Percentiles rank a stretch among this genome's conserved stretches.
These are phyloP conservation scores for Phytopythium vexans DNA, from an alignment of 352 stramenopile genomes.

Conservation along the genomic window DNA sequence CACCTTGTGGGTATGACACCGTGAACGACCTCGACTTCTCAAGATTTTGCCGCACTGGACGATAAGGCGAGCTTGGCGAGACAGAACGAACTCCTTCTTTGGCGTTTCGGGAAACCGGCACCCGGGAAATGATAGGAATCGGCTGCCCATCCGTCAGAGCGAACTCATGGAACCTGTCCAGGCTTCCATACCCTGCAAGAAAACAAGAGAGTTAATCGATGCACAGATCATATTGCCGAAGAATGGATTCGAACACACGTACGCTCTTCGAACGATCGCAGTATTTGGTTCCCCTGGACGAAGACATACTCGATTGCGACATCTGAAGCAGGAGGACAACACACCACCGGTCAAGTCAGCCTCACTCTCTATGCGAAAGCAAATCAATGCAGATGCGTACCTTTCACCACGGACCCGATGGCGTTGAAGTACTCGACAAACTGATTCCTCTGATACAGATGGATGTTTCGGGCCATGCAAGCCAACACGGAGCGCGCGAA, in stretches of 20 bases:
- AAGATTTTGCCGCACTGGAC: too few relatives aligned
- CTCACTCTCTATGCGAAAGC: background rate
- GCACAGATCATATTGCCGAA: too few relatives aligned
- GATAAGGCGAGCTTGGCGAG: too few relatives aligned
- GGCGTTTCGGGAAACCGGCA: too few relatives aligned
- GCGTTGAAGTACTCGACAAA: background rate
- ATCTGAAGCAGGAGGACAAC: background rate
- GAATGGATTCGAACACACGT: constrained; percentile 8
- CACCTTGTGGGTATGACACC: too few relatives aligned
- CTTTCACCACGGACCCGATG: background rate
- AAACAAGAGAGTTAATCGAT: background rate
- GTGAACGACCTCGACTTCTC: too few relatives aligned
- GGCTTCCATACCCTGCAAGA: constrained; percentile 28
- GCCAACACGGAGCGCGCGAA: background rate
- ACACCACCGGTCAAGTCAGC: background rate
- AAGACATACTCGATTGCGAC: constrained; percentile 11
- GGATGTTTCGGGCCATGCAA: constrained; percentile 1
- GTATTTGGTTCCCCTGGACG: constrained; percentile 25
- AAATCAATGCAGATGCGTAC: background rate
- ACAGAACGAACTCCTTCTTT: too few relatives aligned
- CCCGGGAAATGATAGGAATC: too few relatives aligned
- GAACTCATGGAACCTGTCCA: constrained; percentile 35
- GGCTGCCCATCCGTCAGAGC: constrained; percentile 7
- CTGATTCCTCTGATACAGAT: background rate
- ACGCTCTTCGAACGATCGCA: constrained; percentile 43